These are phyloP conservation scores for Mycena maculata DNA, from an alignment of 768 basidiomycete species.

Conservation along the genomic window DNA sequence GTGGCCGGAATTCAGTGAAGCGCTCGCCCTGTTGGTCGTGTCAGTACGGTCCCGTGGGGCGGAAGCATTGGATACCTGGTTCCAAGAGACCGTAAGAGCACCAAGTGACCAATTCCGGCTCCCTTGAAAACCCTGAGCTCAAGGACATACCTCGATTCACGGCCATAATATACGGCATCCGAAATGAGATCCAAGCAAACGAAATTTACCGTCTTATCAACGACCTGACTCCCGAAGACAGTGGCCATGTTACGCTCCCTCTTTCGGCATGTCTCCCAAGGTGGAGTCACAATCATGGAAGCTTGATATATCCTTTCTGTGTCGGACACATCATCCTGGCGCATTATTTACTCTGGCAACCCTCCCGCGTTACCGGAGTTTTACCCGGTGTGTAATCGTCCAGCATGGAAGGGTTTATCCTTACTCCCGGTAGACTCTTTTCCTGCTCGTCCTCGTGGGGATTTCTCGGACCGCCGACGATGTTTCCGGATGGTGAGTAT, in stretches of 20 bases:
- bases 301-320: too few relatives aligned
- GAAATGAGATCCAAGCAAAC: neutral
- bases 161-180: constrained; percentile 4
- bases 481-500: too few relatives aligned
- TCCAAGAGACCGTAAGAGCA: neutral
- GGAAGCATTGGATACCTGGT: neutral
- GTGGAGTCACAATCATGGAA: neutral
- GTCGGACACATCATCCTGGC: too few relatives aligned
- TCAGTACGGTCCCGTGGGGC: too few relatives aligned
- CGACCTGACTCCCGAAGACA: neutral
- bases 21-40: neutral
- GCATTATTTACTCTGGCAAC: too few relatives aligned
- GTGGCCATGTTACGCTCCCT: neutral
- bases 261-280: neutral
- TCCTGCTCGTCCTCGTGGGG: too few relatives aligned
- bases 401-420: too few relatives aligned
- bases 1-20: neutral
- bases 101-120: neutral
- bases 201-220: neutral
- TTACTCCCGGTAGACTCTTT: too few relatives aligned
- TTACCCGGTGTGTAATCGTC: too few relatives aligned
- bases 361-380: too few relatives aligned
- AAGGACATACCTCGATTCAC: neutral
- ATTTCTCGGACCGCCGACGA: too few relatives aligned
- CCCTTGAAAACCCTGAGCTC: neutral